Conservation (phyloP, 169 alveolate genomes). For the Theileria equi region DNA sequence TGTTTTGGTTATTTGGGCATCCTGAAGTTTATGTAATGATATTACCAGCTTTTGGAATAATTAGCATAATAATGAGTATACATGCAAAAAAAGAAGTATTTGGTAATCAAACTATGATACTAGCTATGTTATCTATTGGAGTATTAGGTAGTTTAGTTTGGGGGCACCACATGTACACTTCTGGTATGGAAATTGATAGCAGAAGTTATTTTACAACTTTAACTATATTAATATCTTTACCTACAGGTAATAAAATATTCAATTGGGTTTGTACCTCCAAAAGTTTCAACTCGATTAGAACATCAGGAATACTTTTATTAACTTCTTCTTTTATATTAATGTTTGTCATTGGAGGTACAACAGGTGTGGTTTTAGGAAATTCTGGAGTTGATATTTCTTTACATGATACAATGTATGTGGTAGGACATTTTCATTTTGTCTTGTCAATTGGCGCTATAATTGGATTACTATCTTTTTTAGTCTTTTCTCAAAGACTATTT, state of each 20-base stretch:
- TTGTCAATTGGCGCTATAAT: constrained; percentile 73
- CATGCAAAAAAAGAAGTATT: constrained; percentile 54
- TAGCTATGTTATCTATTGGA: constrained; percentile 80
- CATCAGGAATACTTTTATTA: constrained; percentile 50
- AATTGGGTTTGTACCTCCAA: constrained; percentile 70
- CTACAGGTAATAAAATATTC: constrained; percentile 72
- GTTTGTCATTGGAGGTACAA: constrained; percentile 77
- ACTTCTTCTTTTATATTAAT: constrained; percentile 63
- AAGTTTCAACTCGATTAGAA: constrained; percentile 19
- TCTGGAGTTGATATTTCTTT: constrained; percentile 73
- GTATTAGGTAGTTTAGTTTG: constrained; percentile 75
- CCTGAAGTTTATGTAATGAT: constrained; percentile 75
- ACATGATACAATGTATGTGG: constrained; percentile 73
- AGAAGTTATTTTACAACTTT: constrained; percentile 70
- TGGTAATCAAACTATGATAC: constrained; percentile 76
- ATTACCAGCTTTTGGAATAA: constrained; percentile 71
- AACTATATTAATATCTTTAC: constrained; percentile 69
- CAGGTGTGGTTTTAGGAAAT: constrained; percentile 78
- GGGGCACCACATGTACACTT: constrained; percentile 79
- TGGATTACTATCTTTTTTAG: constrained; percentile 30
- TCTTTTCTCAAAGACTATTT: constrained; percentile 55
- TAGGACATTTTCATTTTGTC: constrained; percentile 78
- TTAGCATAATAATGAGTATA: constrained; percentile 62
- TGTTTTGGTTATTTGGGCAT: constrained; percentile 77
- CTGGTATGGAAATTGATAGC: constrained; percentile 76